Evolutionary conservation across 441 rosid species (phyloP), one percentile per base, ranked within the genome.

Genomic region (Euphorbia celastroides): DNA sequence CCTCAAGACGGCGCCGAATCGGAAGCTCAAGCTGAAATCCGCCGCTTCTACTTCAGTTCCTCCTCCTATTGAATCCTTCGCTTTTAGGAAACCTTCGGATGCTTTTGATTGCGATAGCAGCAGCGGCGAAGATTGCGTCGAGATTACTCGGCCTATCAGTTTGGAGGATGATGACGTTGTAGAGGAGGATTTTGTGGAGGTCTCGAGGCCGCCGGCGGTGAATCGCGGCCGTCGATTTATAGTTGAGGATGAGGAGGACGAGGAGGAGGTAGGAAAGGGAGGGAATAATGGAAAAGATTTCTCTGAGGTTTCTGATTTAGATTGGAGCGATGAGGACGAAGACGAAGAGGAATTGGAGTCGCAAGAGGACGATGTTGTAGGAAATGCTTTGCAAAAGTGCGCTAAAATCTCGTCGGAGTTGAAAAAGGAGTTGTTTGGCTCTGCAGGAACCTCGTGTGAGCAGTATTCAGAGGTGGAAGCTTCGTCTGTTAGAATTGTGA

Each of bases 391-490:
- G 76, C 96, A 86, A 66, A 91, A 86, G 75, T 93, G 97, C 72
- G 83, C 92, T 2, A 89, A 83, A 67, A 93, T 86, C 73, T 91
- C 99, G 2, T 73, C 80, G 27, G 96, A 86, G 72, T 81, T 93
- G 34, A 82, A 87, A 74, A 82, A 78, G 67, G 93, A 86, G 80
- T 80, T 93, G 11, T 91, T 86, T 59, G 97, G 99, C 62, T 81
- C 89, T 27, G 77, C 90, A 5, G 82, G 68, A 38, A 69, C 87
- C 20, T 74, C 88, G 7, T 88, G 92, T 64, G 93, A 89, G 8
- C 83, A 86, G 16, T 94, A 91, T 66, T 78, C 97, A 2, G 93
- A 91, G 81, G 94, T 94, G 27, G 97, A 89, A 69, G 72, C 91
- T 77, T 84, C 96, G 67, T 80, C 96, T 1, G 89, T 82, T 25